phyloP scores from a whole-genome alignment of 805 yeast species.

The Wickerhamiella allomyrinae region DNA sequence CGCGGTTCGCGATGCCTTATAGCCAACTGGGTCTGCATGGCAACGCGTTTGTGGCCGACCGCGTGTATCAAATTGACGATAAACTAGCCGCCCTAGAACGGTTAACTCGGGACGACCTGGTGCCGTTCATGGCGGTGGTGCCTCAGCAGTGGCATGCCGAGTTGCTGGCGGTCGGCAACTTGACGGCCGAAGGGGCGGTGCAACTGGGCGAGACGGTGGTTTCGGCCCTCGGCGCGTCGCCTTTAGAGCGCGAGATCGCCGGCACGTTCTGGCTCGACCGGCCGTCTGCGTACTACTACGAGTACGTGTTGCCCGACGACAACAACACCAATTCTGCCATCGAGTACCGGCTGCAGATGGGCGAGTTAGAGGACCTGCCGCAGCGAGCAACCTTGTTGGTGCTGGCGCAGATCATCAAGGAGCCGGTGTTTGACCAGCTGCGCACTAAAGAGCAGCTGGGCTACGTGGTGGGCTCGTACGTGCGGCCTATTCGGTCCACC shows the following conservation, averaged over 20 bases:
- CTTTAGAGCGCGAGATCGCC: slow-evolving; percentile 30
- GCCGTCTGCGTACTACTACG: slow-evolving; percentile 16
- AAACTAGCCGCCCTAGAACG: slow-evolving; percentile 40
- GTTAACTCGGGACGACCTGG: slow-evolving; percentile 23
- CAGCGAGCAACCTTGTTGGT: slow-evolving; percentile 43
- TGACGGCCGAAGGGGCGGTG: slow-evolving; percentile 38
- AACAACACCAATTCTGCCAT: slow-evolving; percentile 73
- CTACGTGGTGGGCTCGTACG: slow-evolving; percentile 77
- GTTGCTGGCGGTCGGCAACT: slow-evolving; percentile 66
- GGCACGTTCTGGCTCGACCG: slow-evolving; percentile 28
- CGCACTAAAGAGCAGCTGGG: slow-evolving; percentile 94
- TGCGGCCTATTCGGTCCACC: slow-evolving; percentile 52
- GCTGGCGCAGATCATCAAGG: slow-evolving; percentile 57
- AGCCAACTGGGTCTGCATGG: slow-evolving; percentile 54
- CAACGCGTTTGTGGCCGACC: slow-evolving; percentile 54
- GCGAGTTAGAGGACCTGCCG: slow-evolving; percentile 31
- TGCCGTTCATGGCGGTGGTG: slow-evolving; percentile 20
- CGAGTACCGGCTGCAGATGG: slow-evolving; percentile 62
- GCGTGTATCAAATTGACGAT: slow-evolving; percentile 50
- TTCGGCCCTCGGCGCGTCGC: slow-evolving; percentile 27
- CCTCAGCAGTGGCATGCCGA: slow-evolving; percentile 51
- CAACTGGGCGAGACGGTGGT: slow-evolving; percentile 33
- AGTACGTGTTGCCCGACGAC: slow-evolving; percentile 36
- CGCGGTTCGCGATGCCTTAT: slow-evolving; percentile 63
- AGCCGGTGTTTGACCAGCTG: slow-evolving; percentile 79